Evolutionary conservation across 768 basidiomycete species (phyloP).

Genomic region (Leccinellum albellum): DNA sequence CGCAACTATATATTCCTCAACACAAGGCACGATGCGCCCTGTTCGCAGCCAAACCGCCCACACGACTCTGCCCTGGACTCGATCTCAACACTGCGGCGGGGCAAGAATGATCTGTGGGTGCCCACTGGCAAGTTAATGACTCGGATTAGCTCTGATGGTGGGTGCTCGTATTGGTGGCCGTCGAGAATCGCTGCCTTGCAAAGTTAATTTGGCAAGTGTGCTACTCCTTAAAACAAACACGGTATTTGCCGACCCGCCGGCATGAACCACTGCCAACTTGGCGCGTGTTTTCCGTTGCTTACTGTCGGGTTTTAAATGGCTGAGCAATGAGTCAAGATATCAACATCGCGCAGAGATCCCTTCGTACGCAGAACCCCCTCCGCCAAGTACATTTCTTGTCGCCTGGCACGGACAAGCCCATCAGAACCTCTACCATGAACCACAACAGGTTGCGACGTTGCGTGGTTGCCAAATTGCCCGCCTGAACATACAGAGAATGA

Average conservation of each 20-base stretch:
- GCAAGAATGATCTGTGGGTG: not conserved
- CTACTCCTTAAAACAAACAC: not conserved
- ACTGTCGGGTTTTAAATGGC: not conserved
- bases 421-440: not conserved
- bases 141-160: not conserved
- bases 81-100: not conserved
- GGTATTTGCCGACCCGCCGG: slow-evolving; percentile 6
- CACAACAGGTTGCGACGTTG: no score
- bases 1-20: not conserved
- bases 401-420: not conserved
- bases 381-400: not conserved
- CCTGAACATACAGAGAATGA: no score
- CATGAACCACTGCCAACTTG: not conserved
- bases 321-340: not conserved
- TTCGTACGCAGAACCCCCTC: not conserved
- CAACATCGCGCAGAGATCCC: not conserved
- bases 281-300: not conserved
- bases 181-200: slow-evolving; percentile 1
- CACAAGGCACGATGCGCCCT: not conserved
- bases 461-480: no score
- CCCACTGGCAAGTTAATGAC: not conserved
- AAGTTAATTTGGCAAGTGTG: slow-evolving; percentile 1
- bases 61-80: not conserved
- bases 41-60: not conserved
- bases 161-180: not conserved